Evolutionary conservation across 2,329 filamentous ascomycete genomes (phyloP).

Genomic region (Epichloe scottii): DNA sequence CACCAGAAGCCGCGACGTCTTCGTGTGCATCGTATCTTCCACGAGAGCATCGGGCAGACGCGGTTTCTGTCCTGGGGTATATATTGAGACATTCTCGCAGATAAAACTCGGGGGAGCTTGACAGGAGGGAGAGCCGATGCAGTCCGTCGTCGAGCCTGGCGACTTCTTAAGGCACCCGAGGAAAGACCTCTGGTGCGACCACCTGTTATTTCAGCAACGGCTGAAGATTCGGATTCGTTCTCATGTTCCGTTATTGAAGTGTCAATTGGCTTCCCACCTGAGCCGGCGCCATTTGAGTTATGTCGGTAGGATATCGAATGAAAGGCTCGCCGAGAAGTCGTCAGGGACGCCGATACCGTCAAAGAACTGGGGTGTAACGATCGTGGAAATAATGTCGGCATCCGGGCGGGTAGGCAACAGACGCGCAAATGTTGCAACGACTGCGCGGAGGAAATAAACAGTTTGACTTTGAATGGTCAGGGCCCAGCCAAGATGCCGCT

Average conservation of each 20-base stretch:
- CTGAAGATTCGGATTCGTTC: conserved; percentile 16
- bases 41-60: conserved; percentile 18
- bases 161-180: conserved; percentile 16
- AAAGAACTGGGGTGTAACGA: conserved; percentile 16
- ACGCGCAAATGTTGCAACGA: neutral
- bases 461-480: neutral
- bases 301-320: conserved; percentile 11
- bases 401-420: conserved; percentile 15
- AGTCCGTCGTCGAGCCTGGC: conserved; percentile 19
- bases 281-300: conserved; percentile 8
- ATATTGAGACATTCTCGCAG: conserved; percentile 31
- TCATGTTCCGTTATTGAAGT: conserved; percentile 16
- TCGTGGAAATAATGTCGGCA: conserved; percentile 18
- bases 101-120: conserved; percentile 46
- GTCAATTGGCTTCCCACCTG: conserved; percentile 16
- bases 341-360: conserved; percentile 13
- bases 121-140: conserved; percentile 35
- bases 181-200: conserved; percentile 17
- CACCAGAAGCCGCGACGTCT: conserved; percentile 18
- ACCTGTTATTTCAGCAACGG: conserved; percentile 14
- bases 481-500: neutral
- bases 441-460: neutral
- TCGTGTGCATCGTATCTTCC: conserved; percentile 20
- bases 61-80: conserved; percentile 14
- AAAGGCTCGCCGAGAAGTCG: conserved; percentile 10